A percentile compares a stretch with the other conserved stretches of the same genome.
phyloP scores from a whole-genome alignment of 495 filamentous ascomycete genomes.

The Aspergillus haitiensis region DNA sequence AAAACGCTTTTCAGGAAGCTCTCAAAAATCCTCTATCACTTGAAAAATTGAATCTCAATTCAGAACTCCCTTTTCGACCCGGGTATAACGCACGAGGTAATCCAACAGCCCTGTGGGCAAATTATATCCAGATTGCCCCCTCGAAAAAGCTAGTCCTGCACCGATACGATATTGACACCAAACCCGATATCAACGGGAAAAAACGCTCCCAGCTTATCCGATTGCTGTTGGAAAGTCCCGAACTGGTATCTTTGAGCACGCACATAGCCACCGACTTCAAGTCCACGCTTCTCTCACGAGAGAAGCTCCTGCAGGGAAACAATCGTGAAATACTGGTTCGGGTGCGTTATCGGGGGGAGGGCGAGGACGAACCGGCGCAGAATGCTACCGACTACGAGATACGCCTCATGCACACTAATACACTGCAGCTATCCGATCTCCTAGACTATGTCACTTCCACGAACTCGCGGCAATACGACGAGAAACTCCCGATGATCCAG shows the following conservation, averaged over 20 bases:
- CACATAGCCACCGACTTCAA: conserved; percentile 8
- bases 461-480: conserved; percentile 34
- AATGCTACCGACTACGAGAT: background rate
- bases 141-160: background rate
- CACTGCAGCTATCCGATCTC: conserved; percentile 31
- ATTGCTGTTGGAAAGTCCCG: background rate
- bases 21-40: background rate
- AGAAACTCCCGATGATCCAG: conserved; percentile 44
- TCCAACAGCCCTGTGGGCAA: background rate
- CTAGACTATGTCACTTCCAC: conserved; percentile 54
- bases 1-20: background rate
- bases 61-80: background rate
- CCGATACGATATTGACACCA: conserved; percentile 6
- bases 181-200: background rate
- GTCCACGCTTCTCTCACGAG: background rate
- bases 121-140: conserved; percentile 5
- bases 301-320: background rate
- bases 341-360: background rate
- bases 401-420: background rate
- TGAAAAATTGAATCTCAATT: background rate
- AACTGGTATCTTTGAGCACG: background rate
- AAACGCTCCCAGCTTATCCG: background rate
- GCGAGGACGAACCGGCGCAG: background rate
- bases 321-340: background rate
- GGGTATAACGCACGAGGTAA: conserved; percentile 1